These are phyloP conservation scores for Salix udensis DNA, from an alignment of 345 rosid genomes.

Conservation along the genomic window DNA sequence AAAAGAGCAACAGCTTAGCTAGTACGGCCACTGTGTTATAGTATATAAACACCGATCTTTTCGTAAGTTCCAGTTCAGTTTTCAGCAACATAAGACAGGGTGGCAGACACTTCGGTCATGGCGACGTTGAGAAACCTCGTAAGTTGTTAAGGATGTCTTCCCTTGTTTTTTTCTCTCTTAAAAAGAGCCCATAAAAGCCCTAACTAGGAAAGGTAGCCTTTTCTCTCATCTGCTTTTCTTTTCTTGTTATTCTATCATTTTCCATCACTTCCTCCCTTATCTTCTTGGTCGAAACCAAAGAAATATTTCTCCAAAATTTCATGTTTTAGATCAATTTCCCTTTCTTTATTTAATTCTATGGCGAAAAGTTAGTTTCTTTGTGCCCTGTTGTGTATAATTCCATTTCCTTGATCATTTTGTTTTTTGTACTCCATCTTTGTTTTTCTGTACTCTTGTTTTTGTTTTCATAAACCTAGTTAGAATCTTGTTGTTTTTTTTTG, in stretches of 20 bases:
- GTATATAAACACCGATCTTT: neutral
- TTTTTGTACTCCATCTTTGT: neutral
- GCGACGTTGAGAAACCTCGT: neutral
- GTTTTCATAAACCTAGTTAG: neutral
- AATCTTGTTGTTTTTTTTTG: neutral
- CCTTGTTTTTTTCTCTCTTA: neutral
- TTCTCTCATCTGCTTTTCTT: neutral
- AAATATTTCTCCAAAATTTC: neutral
- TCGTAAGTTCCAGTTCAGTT: neutral
- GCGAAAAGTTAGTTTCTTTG: too few species aligned
- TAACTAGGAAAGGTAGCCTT: neutral
- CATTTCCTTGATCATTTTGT: neutral
- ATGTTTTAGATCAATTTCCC: neutral
- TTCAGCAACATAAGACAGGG: neutral
- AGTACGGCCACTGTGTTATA: neutral
- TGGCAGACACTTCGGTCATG: neutral
- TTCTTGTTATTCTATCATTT: neutral
- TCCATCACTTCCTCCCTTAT: neutral
- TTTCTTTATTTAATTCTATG: neutral
- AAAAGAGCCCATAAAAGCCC: neutral
- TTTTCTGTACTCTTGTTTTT: neutral
- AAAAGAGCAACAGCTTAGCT: neutral
- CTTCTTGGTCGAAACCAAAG: neutral
- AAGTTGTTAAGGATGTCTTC: neutral
- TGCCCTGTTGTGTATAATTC: neutral